Conservation (phyloP, 257 asterid species). For the Penstemon eatonii region DNA sequence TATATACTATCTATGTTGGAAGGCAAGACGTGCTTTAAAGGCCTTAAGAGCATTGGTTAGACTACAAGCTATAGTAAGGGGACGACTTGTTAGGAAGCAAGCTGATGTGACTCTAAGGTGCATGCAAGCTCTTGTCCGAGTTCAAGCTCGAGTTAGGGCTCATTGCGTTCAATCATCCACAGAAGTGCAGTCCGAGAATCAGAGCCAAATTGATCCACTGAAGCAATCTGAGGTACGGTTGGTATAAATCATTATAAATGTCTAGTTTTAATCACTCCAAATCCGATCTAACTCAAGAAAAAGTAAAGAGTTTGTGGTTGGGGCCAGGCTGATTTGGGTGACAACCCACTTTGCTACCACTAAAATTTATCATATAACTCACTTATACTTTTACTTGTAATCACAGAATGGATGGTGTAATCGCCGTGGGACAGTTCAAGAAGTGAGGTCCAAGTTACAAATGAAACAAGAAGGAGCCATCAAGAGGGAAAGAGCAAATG, state of each 20-base stretch:
- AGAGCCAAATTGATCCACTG: conserved; percentile 41
- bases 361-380: too few species aligned
- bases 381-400: background rate
- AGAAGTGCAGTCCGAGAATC: conserved; percentile 30
- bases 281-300: too few species aligned
- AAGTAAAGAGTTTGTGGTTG: too few species aligned
- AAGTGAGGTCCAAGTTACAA: conserved; percentile 70
- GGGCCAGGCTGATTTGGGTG: too few species aligned
- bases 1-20: background rate
- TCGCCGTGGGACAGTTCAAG: conserved; percentile 65
- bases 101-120: conserved; percentile 82
- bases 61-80: conserved; percentile 91
- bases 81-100: conserved; percentile 75
- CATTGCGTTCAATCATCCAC: conserved; percentile 44
- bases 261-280: too few species aligned
- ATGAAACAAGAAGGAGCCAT: conserved; percentile 85
- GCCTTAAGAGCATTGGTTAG: conserved; percentile 88
- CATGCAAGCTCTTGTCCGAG: conserved; percentile 90
- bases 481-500: conserved; percentile 82
- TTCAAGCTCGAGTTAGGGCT: conserved; percentile 80
- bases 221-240: conserved; percentile 63
- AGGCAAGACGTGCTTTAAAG: conserved; percentile 91
- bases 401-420: conserved; percentile 85
- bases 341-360: too few species aligned
- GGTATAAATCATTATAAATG: background rate